phyloP scores from a whole-genome alignment of 352 stramenopile genomes.

The Phytophthora capsici region DNA sequence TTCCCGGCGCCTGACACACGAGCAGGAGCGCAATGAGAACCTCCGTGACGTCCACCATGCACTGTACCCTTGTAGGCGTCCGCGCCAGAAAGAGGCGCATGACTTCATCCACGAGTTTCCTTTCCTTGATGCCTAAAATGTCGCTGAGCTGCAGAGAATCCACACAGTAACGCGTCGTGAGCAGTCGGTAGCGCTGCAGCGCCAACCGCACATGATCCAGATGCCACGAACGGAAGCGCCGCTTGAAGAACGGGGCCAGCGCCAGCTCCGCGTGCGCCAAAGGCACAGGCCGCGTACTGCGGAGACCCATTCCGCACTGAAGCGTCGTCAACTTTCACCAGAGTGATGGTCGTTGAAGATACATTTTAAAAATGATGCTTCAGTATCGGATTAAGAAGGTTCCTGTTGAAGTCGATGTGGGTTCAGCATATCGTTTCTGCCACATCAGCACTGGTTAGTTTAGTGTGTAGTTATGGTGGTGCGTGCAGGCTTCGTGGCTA shows the following conservation, averaged over 20 bases:
- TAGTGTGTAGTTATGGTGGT: not conserved
- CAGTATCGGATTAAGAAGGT: not conserved
- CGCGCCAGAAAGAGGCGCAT: constrained; percentile 61
- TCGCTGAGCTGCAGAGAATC: constrained; percentile 57
- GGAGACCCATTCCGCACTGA: constrained; percentile 49
- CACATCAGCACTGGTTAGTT: not conserved
- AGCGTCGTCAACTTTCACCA: not conserved
- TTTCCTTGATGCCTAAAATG: constrained; percentile 61
- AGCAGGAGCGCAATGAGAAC: constrained; percentile 66
- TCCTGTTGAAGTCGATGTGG: constrained; percentile 7
- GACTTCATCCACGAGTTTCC: constrained; percentile 51
- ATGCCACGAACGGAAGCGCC: constrained; percentile 64
- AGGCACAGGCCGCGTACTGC: constrained; percentile 62
- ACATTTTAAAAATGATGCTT: not conserved
- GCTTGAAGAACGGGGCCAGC: constrained; percentile 55
- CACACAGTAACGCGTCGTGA: constrained; percentile 67
- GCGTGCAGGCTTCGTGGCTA: not conserved
- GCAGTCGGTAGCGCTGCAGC: constrained; percentile 55
- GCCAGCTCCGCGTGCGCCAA: constrained; percentile 49
- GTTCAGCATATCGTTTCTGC: constrained; percentile 1
- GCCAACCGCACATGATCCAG: constrained; percentile 59
- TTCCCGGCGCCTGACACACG: constrained; percentile 65
- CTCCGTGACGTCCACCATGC: constrained; percentile 77
- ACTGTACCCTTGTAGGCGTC: constrained; percentile 63
- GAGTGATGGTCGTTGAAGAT: constrained; percentile 41